Conservation (phyloP, 1,139 yeast species). For the Debaryomyces subglobosus region DNA sequence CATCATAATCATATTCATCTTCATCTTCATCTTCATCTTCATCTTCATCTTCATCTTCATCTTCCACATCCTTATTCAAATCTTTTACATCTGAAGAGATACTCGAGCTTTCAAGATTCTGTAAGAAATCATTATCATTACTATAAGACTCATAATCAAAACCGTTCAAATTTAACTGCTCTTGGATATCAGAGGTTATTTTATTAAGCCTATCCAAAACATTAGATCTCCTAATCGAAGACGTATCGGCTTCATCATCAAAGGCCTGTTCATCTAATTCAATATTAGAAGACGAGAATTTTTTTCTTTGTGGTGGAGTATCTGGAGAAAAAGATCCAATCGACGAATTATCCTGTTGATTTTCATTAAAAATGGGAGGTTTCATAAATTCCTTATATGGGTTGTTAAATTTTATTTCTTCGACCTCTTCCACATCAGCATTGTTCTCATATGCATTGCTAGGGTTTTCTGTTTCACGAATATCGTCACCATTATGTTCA, state of each 20-base stretch:
- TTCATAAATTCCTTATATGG: slow-evolving; percentile 1
- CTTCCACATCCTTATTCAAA: slow-evolving; percentile 6
- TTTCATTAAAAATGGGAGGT: neutral
- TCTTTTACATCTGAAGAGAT: neutral
- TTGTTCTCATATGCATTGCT: neutral
- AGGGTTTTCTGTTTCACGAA: neutral
- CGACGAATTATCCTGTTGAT: slow-evolving; percentile 16
- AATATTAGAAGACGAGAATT: neutral
- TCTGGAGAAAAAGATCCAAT: slow-evolving; percentile 44
- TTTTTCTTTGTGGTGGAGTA: slow-evolving; percentile 27
- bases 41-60: slow-evolving; percentile 20
- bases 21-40: slow-evolving; percentile 19
- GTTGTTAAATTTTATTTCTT: neutral
- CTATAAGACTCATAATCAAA: slow-evolving; percentile 22
- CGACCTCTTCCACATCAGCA: neutral
- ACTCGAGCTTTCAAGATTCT: neutral
- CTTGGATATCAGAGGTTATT: slow-evolving; percentile 45
- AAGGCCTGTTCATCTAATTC: neutral
- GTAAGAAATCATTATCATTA: neutral
- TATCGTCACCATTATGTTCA: neutral
- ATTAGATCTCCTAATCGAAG: slow-evolving; percentile 31
- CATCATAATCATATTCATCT: slow-evolving; percentile 14
- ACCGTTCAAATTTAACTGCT: slow-evolving; percentile 29
- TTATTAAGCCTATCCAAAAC: slow-evolving; percentile 44
- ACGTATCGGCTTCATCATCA: neutral